Percentiles rank a stretch among this genome's conserved stretches.
These are phyloP conservation scores for Aspergillus luchuensis DNA, from an alignment of 2,329 filamentous ascomycete species.

Conservation along the genomic window DNA sequence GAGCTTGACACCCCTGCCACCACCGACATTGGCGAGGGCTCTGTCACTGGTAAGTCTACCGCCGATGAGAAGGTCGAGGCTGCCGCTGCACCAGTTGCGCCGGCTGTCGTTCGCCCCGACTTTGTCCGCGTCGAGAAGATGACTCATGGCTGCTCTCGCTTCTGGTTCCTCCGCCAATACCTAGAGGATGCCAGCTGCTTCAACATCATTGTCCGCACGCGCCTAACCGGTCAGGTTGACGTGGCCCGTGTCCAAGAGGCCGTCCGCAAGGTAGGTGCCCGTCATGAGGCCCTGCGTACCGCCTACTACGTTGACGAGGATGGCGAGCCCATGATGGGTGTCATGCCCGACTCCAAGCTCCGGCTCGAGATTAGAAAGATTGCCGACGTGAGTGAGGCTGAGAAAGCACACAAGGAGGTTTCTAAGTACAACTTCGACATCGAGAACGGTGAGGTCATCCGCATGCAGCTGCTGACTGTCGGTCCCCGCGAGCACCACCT, in stretches of 20 bases:
- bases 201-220: slow-evolving; percentile 5
- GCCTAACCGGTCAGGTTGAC: neutral
- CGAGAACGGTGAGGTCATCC: too few species aligned
- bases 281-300: neutral
- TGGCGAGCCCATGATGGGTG: neutral
- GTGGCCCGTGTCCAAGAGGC: neutral
- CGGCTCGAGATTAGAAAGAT: neutral
- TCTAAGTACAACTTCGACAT: too few species aligned
- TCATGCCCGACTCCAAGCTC: neutral
- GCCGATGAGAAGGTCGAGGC: neutral
- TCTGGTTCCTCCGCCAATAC: neutral
- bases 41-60: neutral
- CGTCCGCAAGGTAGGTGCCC: neutral
- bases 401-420: too few species aligned
- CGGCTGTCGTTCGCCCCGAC: neutral
- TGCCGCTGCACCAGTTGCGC: neutral
- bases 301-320: neutral
- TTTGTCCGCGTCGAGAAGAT: neutral
- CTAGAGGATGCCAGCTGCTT: slow-evolving; percentile 22
- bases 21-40: neutral
- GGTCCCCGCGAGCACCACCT: slow-evolving; percentile 19
- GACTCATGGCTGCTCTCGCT: neutral
- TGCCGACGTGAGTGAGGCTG: too few species aligned
- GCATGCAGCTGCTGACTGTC: slow-evolving; percentile 21
- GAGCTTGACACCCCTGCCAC: too few species aligned